These are phyloP conservation scores for Penicillium cataractarum DNA, from an alignment of 495 filamentous ascomycete species.

Conservation along the genomic window DNA sequence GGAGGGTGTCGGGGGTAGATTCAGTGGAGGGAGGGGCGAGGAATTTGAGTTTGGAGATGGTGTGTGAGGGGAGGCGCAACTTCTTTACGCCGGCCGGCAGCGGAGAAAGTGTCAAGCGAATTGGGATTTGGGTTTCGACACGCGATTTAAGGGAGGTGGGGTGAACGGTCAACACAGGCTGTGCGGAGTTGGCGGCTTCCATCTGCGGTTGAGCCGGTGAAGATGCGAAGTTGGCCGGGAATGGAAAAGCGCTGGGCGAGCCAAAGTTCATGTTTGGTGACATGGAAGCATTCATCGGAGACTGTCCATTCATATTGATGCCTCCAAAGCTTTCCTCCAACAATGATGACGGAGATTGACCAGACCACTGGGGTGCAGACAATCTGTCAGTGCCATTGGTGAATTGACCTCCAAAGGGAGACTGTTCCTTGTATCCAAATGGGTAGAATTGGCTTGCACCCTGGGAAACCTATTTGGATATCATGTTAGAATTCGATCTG, in stretches of 20 bases:
- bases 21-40: constrained; percentile 66
- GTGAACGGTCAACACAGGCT: constrained; percentile 58
- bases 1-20: constrained; percentile 70
- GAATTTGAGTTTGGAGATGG: constrained; percentile 89
- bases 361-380: constrained; percentile 51
- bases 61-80: constrained; percentile 82
- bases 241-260: constrained; percentile 35
- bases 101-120: constrained; percentile 73
- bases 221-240: constrained; percentile 40
- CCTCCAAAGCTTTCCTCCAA: constrained; percentile 50
- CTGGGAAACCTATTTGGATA: constrained; percentile 20
- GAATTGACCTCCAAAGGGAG: constrained; percentile 47
- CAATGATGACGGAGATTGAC: constrained; percentile 57
- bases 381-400: constrained; percentile 48
- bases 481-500: neutral
- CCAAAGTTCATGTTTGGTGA: constrained; percentile 40
- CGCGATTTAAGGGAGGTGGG: constrained; percentile 79
- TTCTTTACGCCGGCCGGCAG: constrained; percentile 74
- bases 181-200: constrained; percentile 30
- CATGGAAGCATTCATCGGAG: constrained; percentile 37
- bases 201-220: constrained; percentile 35
- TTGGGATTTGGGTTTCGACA: constrained; percentile 92
- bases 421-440: constrained; percentile 50
- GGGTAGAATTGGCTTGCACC: constrained; percentile 38
- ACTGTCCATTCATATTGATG: constrained; percentile 47